Conservation (phyloP, 176 grass and related monocot genomes). For the Neostapfia colusana region DNA sequence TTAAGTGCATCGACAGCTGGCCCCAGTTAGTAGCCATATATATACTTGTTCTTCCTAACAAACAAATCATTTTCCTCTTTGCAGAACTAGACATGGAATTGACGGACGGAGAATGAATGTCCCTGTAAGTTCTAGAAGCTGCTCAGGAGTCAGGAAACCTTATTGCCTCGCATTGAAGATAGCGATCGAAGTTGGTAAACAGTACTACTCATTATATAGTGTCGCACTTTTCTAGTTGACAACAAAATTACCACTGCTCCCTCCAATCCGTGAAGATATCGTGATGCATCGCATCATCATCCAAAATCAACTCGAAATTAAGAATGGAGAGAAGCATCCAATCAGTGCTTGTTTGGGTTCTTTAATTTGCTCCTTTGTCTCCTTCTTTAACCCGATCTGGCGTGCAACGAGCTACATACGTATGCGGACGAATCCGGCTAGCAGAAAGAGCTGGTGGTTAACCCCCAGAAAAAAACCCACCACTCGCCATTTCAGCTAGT, state of each 20-base stretch:
- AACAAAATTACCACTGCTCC: not conserved
- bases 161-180: not conserved
- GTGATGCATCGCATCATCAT: not conserved
- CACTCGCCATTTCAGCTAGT: slow-evolving; percentile 19
- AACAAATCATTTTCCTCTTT: not conserved
- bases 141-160: not conserved
- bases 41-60: not conserved
- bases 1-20: slow-evolving; percentile 12
- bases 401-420: not conserved
- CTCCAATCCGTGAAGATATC: not conserved
- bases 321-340: not conserved
- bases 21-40: not conserved
- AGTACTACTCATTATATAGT: slow-evolving; percentile 13
- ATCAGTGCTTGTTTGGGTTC: not conserved
- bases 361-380: slow-evolving; percentile 13
- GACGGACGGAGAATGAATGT: not conserved
- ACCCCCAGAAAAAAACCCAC: not conserved
- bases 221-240: slow-evolving; percentile 17
- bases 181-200: not conserved
- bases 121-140: not conserved
- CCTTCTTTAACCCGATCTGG: not conserved
- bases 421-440: not conserved
- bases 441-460: not conserved
- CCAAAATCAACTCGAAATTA: not conserved
- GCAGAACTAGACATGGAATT: not conserved